A percentile compares a stretch with the other conserved stretches of the same genome.
Conservation (phyloP, 129 eudicot species). For the Flaveria brownii region DNA sequence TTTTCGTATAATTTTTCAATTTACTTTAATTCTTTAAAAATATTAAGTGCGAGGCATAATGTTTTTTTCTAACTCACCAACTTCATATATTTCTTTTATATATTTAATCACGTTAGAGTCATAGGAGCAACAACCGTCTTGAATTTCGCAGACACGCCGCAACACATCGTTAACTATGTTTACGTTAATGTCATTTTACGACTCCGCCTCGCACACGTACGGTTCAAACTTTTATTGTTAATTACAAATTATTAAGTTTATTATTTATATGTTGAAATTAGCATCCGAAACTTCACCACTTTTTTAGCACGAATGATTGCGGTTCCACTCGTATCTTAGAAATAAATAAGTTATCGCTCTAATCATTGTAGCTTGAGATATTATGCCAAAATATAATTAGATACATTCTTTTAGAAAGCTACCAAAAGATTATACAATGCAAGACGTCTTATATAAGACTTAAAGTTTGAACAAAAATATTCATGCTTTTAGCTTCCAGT, state of each 20-base stretch:
- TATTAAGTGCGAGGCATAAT: no score
- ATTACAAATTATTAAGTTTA: neutral
- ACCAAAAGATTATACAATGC: neutral
- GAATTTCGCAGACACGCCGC: no score
- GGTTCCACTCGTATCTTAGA: slow-evolving; percentile 21
- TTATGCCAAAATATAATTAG: neutral
- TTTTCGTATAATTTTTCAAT: no score
- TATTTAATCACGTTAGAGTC: no score
- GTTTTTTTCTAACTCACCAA: no score
- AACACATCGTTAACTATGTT: neutral
- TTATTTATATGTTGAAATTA: neutral
- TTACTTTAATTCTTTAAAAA: no score
- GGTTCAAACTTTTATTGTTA: neutral
- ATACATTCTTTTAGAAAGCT: neutral
- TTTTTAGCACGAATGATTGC: slow-evolving; percentile 25
- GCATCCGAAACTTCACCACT: slow-evolving; percentile 18
- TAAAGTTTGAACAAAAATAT: neutral
- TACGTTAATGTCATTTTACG: neutral
- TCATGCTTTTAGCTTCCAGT: neutral
- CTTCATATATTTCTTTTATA: no score
- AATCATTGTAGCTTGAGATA: slow-evolving; percentile 13
- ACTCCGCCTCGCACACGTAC: no score
- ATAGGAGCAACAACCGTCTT: no score
- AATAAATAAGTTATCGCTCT: slow-evolving; percentile 10
- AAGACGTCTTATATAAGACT: neutral